Conservation (phyloP, 2,329 filamentous ascomycete genomes). For the Paecilomyces formosus region DNA sequence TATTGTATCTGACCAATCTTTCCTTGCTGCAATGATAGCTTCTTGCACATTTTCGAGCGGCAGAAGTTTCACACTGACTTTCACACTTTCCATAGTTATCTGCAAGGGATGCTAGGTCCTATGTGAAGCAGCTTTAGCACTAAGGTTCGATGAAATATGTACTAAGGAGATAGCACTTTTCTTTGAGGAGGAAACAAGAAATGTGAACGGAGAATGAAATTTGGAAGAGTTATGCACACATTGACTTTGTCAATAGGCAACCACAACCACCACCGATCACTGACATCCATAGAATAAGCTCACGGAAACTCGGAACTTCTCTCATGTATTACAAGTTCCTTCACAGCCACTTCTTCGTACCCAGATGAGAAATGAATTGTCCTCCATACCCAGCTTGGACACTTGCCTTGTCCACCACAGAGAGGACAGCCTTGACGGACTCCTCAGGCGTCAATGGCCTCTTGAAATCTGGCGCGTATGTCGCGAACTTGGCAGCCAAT, state of each 20-base stretch:
- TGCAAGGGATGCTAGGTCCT: background rate
- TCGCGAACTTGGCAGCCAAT: slow-evolving; percentile 16
- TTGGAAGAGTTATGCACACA: no score
- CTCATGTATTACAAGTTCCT: no score
- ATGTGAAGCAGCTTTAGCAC: background rate
- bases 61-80: background rate
- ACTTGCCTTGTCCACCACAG: slow-evolving; percentile 28
- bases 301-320: no score
- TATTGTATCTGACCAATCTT: slow-evolving; percentile 4
- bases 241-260: no score
- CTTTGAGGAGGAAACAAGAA: no score
- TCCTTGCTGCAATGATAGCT: slow-evolving; percentile 3
- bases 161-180: background rate
- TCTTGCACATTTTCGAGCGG: slow-evolving; percentile 7
- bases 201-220: no score
- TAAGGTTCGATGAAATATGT: background rate
- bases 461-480: slow-evolving; percentile 32
- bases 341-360: slow-evolving; percentile 46
- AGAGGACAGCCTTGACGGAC: slow-evolving; percentile 23
- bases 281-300: no score
- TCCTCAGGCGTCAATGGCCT: slow-evolving; percentile 26
- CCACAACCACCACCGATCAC: no score
- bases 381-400: slow-evolving; percentile 42
- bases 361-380: slow-evolving; percentile 45
- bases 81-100: background rate